Evolutionary conservation across 495 filamentous ascomycete species (phyloP).

Genomic region (Hypoxylon fragiforme): DNA sequence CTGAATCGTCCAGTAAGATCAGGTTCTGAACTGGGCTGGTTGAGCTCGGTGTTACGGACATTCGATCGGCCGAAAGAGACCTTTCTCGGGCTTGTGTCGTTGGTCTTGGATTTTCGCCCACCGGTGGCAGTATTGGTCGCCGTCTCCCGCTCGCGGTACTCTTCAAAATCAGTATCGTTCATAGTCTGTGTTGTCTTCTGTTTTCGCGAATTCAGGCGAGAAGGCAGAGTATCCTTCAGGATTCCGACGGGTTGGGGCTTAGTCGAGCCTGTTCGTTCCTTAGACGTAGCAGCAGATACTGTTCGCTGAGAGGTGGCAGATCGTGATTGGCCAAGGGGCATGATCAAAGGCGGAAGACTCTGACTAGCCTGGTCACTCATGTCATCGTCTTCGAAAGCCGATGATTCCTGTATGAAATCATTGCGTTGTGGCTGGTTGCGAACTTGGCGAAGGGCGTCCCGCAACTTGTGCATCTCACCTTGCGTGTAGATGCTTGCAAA

Average conservation of each 20-base stretch:
- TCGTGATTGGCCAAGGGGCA: slow-evolving; percentile 20
- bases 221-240: slow-evolving; percentile 50
- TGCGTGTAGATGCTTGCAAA: slow-evolving; percentile 46
- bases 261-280: slow-evolving; percentile 18
- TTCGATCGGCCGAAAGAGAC: slow-evolving; percentile 24
- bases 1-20: slow-evolving; percentile 47
- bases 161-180: slow-evolving; percentile 6
- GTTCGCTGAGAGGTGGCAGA: slow-evolving; percentile 23
- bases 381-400: slow-evolving; percentile 22
- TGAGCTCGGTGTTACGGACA: background rate
- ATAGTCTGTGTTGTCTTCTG: slow-evolving; percentile 9
- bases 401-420: slow-evolving; percentile 14
- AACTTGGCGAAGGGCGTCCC: slow-evolving; percentile 42
- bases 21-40: slow-evolving; percentile 7
- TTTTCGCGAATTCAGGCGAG: slow-evolving; percentile 32
- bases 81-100: slow-evolving; percentile 19
- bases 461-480: slow-evolving; percentile 43
- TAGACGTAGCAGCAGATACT: slow-evolving; percentile 21
- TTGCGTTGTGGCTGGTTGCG: slow-evolving; percentile 27
- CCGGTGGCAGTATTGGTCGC: slow-evolving; percentile 1
- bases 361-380: slow-evolving; percentile 28
- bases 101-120: slow-evolving; percentile 20
- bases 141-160: slow-evolving; percentile 7
- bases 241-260: slow-evolving; percentile 44
- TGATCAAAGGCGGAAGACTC: slow-evolving; percentile 13